phyloP scores from a whole-genome alignment of 2,329 filamentous ascomycete genomes.

The Neonectria faginata region DNA sequence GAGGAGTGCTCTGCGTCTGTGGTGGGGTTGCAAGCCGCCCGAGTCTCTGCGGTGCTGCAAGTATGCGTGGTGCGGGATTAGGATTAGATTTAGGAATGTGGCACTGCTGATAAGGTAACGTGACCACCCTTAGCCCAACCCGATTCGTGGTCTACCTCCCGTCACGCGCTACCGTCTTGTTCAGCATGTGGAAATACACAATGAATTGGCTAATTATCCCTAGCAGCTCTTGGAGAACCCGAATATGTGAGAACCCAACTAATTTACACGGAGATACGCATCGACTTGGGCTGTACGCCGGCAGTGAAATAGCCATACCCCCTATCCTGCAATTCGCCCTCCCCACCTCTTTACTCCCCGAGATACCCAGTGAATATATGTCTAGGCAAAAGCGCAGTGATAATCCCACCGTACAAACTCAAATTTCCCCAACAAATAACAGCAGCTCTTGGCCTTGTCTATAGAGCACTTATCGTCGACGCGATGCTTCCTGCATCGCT shows the following conservation, averaged over 20 bases:
- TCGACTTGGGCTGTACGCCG: conserved; percentile 6
- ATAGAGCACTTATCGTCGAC: conserved; percentile 49
- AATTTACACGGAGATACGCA: conserved; percentile 7
- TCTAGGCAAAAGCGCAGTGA: conserved; percentile 27
- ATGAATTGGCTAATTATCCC: neutral
- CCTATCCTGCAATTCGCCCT: conserved; percentile 5
- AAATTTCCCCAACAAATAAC: conserved; percentile 13
- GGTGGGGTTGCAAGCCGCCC: conserved; percentile 31
- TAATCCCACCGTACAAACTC: conserved; percentile 19
- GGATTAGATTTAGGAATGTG: conserved; percentile 24
- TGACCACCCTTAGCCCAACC: conserved; percentile 32
- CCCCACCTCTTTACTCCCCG: conserved; percentile 18
- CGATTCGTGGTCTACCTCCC: conserved; percentile 26
- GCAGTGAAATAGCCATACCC: conserved; percentile 6
- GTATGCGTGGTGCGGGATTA: conserved; percentile 7
- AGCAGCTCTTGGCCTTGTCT: conserved; percentile 12
- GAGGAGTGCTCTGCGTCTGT: conserved; percentile 23
- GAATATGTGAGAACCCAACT: conserved; percentile 8
- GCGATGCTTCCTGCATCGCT: conserved; percentile 54
- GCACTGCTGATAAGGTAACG: conserved; percentile 38
- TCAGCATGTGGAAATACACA: neutral
- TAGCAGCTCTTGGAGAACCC: neutral
- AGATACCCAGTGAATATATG: conserved; percentile 24
- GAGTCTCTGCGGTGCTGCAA: conserved; percentile 18
- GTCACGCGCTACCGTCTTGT: conserved; percentile 17